phyloP scores from a whole-genome alignment of 768 basidiomycete species.

The Termitomyces sp. region DNA sequence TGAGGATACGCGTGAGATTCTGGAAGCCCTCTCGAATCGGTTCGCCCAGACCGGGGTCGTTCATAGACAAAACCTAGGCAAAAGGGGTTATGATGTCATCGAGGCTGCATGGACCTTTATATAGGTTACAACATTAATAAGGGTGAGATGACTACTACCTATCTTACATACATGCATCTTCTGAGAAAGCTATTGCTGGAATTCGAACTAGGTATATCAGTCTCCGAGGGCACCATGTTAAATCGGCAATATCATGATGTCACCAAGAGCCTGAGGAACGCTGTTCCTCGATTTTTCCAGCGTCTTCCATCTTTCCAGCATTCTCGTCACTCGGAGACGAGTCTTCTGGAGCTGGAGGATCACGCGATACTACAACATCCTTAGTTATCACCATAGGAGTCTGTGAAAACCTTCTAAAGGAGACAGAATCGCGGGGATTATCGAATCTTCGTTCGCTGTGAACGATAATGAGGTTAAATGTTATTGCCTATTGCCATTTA shows the following conservation, averaged over 20 bases:
- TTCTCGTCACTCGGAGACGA: background rate
- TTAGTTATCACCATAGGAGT: conserved; percentile 6
- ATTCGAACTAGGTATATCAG: background rate
- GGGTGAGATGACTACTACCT: too few species aligned
- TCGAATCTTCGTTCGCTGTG: background rate
- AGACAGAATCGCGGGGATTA: background rate
- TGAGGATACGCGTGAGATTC: too few species aligned
- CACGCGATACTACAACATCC: conserved; percentile 7
- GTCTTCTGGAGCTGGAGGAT: background rate
- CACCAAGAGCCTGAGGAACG: background rate
- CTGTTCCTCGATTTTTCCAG: background rate
- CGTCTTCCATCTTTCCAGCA: background rate
- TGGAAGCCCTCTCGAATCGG: too few species aligned
- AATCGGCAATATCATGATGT: background rate
- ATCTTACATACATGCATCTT: background rate
- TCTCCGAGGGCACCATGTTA: background rate
- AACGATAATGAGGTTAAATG: conserved; percentile 11
- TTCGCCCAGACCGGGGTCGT: too few species aligned
- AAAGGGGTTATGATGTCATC: background rate
- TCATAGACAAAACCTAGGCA: too few species aligned
- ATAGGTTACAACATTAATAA: too few species aligned
- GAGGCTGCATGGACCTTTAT: too few species aligned
- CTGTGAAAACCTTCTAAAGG: background rate
- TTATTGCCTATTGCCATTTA: conserved; percentile 1
- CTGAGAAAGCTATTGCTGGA: background rate